A percentile compares a stretch with the other conserved stretches of the same genome.
Evolutionary conservation across 116 monocot genomes (phyloP).

Genomic region (Cymodocea nodosa): DNA sequence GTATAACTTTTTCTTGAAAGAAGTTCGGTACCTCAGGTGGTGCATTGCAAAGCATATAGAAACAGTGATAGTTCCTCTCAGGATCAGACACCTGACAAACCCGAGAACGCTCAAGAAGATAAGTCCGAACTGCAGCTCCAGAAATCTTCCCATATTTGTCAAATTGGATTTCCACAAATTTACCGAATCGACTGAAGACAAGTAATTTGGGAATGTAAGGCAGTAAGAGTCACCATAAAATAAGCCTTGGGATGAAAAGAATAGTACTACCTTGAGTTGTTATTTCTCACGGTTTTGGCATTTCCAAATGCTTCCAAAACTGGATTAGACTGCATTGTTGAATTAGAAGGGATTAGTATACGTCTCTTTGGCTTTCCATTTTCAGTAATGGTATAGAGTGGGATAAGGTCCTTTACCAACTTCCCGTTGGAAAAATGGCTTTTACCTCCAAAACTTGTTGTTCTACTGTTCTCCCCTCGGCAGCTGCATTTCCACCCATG

Average conservation of each 20-base stretch:
- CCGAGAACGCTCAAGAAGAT: conserved; percentile 86
- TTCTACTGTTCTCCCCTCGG: conserved; percentile 93
- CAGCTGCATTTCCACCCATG: conserved; percentile 85
- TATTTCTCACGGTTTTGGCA: conserved; percentile 94
- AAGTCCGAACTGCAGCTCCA: conserved; percentile 91
- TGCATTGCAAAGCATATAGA: conserved; percentile 92
- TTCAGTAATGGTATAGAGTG: background rate
- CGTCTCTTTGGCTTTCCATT: background rate
- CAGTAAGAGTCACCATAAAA: background rate
- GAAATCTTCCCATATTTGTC: conserved; percentile 97
- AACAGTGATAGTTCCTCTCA: conserved; percentile 96
- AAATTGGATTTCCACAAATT: conserved; percentile 98
- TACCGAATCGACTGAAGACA: conserved; percentile 80
- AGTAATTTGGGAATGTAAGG: background rate
- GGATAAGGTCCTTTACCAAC: background rate
- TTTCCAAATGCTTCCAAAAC: conserved; percentile 98
- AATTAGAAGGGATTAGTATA: background rate
- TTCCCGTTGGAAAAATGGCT: background rate
- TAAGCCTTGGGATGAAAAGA: background rate
- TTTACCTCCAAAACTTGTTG: conserved; percentile 95
- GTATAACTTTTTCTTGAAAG: background rate
- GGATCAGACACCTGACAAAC: conserved; percentile 97
- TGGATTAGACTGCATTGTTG: conserved; percentile 71
- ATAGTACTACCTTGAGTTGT: conserved; percentile 76
- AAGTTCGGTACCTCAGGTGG: conserved; percentile 65